Evolutionary conservation across 2,329 filamentous ascomycete species (phyloP).

Genomic region (Anisogramma anomala): DNA sequence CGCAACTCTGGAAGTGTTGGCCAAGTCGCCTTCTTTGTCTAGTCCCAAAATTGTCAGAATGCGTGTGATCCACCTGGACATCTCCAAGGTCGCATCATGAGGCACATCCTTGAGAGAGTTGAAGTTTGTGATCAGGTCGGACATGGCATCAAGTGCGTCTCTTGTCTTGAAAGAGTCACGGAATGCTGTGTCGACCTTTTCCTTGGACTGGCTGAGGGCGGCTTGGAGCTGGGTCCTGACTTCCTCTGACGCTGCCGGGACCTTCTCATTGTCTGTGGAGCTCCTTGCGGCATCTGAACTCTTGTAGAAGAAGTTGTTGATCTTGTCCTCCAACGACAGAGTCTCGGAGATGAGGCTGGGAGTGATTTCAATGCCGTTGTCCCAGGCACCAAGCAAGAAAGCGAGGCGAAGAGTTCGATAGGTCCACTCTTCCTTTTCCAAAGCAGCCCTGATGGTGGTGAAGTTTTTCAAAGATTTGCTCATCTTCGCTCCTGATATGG

Average conservation of each 20-base stretch:
- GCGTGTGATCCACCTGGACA: slow-evolving; percentile 52
- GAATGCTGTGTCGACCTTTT: slow-evolving; percentile 47
- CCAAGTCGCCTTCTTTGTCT: slow-evolving; percentile 30
- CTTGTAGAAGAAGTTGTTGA: slow-evolving; percentile 37
- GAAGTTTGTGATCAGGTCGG: slow-evolving; percentile 52
- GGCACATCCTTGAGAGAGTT: slow-evolving; percentile 30
- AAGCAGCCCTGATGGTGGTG: slow-evolving; percentile 77
- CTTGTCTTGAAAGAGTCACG: slow-evolving; percentile 61
- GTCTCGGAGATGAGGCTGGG: slow-evolving; percentile 50
- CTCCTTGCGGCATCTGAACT: neutral
- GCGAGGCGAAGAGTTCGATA: slow-evolving; percentile 54
- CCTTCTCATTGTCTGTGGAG: slow-evolving; percentile 1
- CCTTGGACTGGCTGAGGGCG: slow-evolving; percentile 41
- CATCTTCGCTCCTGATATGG: slow-evolving; percentile 89
- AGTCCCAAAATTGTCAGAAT: slow-evolving; percentile 58
- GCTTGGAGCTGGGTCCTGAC: slow-evolving; percentile 25
- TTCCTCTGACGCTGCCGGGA: slow-evolving; percentile 11
- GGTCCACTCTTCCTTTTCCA: slow-evolving; percentile 54
- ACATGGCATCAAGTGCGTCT: slow-evolving; percentile 48
- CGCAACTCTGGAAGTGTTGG: slow-evolving; percentile 36
- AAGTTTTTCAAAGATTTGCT: slow-evolving; percentile 94
- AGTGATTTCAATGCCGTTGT: slow-evolving; percentile 59
- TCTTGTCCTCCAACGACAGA: slow-evolving; percentile 50
- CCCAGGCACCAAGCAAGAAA: slow-evolving; percentile 58
- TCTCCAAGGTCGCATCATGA: slow-evolving; percentile 15